Evolutionary conservation across 2,329 filamentous ascomycete species (phyloP).

Genomic region (Sporothrix dimorphospora): DNA sequence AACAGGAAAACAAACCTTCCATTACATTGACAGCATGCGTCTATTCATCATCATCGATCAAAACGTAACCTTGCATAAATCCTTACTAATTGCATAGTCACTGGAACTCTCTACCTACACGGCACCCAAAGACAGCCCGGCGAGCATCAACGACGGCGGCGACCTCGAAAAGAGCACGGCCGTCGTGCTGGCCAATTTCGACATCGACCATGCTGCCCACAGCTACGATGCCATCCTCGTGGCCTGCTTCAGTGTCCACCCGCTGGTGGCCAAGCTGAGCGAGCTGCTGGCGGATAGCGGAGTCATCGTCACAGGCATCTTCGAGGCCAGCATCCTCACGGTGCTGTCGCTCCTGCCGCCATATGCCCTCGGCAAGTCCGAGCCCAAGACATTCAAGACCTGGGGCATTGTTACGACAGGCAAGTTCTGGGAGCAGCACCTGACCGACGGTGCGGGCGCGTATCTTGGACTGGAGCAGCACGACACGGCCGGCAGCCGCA

Average conservation of each 20-base stretch:
- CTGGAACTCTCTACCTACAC: constrained; percentile 66
- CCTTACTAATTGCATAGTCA: constrained; percentile 40
- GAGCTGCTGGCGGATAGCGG: constrained; percentile 36
- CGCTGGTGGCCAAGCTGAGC: constrained; percentile 66
- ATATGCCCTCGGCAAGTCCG: constrained; percentile 33
- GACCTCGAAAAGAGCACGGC: constrained; percentile 67
- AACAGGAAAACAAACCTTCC: background rate
- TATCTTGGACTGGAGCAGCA: constrained; percentile 59
- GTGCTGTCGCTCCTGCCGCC: constrained; percentile 58
- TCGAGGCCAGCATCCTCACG: constrained; percentile 76
- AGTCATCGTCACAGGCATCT: constrained; percentile 75
- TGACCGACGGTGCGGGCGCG: constrained; percentile 64
- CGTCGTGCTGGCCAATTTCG: constrained; percentile 62
- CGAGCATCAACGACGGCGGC: constrained; percentile 75
- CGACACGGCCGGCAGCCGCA: constrained; percentile 42
- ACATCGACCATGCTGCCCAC: constrained; percentile 42
- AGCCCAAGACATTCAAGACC: constrained; percentile 39
- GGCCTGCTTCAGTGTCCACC: constrained; percentile 86
- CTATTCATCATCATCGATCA: background rate
- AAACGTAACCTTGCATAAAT: background rate
- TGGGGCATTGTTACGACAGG: constrained; percentile 94
- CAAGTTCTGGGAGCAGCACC: constrained; percentile 76
- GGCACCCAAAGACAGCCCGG: constrained; percentile 62
- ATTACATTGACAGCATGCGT: background rate
- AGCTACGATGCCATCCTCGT: constrained; percentile 77